phyloP scores from a whole-genome alignment of 257 asterid genomes.

The Rauvolfia tetraphylla region DNA sequence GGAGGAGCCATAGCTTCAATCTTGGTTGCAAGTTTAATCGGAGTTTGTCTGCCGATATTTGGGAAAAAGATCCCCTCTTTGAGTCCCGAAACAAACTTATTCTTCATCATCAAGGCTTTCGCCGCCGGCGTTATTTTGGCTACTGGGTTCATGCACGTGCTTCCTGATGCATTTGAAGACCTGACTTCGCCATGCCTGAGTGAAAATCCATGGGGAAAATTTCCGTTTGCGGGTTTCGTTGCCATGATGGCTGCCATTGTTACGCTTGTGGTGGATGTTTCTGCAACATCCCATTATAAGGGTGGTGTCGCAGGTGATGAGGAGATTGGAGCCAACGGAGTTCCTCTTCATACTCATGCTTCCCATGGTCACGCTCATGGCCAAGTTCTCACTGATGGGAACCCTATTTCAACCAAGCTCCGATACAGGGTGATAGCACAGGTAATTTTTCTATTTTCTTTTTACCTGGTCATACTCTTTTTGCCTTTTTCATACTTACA shows the following conservation, averaged over 20 bases:
- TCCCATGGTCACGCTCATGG: constrained; percentile 14
- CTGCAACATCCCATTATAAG: neutral
- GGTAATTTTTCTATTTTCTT: neutral
- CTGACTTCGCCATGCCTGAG: constrained; percentile 10
- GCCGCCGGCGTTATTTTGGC: constrained; percentile 12
- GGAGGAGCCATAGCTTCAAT: constrained; percentile 15
- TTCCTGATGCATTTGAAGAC: constrained; percentile 18
- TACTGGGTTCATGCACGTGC: constrained; percentile 19
- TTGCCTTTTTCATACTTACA: neutral
- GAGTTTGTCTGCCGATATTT: constrained; percentile 18
- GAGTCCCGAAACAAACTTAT: constrained; percentile 14
- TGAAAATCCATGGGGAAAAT: constrained; percentile 7
- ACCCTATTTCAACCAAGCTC: constrained; percentile 6
- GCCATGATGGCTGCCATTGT: constrained; percentile 17
- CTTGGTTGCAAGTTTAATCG: constrained; percentile 15
- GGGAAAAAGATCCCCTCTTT: constrained; percentile 17
- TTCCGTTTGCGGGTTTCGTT: constrained; percentile 21
- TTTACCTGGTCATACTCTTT: neutral
- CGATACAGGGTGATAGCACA: constrained; percentile 24
- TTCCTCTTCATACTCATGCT: constrained; percentile 2
- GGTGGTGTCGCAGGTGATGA: neutral
- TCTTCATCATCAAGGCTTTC: constrained; percentile 19
- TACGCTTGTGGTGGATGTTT: too few species aligned
- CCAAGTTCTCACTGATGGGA: neutral
- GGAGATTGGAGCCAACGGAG: neutral